Percentiles rank a stretch among this genome's conserved stretches.
Evolutionary conservation across 192 early-diverging fungal species (phyloP).

Genomic region (Phycomyces nitens): DNA sequence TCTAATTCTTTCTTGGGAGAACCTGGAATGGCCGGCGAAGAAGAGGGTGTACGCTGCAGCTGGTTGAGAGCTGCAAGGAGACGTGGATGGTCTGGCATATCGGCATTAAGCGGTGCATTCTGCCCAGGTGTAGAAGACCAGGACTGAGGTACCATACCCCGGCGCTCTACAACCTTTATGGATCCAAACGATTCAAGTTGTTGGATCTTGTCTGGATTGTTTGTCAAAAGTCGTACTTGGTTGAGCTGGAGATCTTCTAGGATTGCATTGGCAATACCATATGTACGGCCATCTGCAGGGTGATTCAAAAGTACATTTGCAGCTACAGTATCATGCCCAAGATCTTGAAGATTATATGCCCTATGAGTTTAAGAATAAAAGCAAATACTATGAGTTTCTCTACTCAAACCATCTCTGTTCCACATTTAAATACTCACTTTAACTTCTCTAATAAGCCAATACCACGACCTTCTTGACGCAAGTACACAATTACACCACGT

Average conservation of each 20-base stretch:
- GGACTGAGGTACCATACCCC: slow-evolving; percentile 87
- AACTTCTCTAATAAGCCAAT: slow-evolving; percentile 94
- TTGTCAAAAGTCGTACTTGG: slow-evolving; percentile 84
- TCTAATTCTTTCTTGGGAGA: slow-evolving; percentile 57
- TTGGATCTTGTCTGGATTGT: slow-evolving; percentile 93
- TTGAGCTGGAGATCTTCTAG: slow-evolving; percentile 71
- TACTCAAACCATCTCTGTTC: too few relatives aligned
- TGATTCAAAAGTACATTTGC: slow-evolving; percentile 90
- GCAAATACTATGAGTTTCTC: too few relatives aligned
- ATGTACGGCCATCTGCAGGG: slow-evolving; percentile 90
- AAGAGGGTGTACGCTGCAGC: slow-evolving; percentile 17
- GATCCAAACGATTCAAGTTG: slow-evolving; percentile 63
- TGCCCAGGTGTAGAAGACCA: slow-evolving; percentile 54
- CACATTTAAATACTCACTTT: slow-evolving; percentile 58
- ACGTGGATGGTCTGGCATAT: slow-evolving; percentile 24
- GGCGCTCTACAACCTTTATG: slow-evolving; percentile 75
- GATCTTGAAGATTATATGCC: slow-evolving; percentile 96
- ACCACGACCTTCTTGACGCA: slow-evolving; percentile 94
- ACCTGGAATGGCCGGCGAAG: slow-evolving; percentile 24
- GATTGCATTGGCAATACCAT: slow-evolving; percentile 86
- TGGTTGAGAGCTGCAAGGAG: slow-evolving; percentile 24
- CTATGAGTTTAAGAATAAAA: slow-evolving; percentile 40
- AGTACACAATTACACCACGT: slow-evolving; percentile 90
- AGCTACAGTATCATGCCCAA: slow-evolving; percentile 89
- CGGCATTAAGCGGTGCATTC: neutral